Conservation (phyloP, 106 monocot species). For the Dioscorea alata region DNA sequence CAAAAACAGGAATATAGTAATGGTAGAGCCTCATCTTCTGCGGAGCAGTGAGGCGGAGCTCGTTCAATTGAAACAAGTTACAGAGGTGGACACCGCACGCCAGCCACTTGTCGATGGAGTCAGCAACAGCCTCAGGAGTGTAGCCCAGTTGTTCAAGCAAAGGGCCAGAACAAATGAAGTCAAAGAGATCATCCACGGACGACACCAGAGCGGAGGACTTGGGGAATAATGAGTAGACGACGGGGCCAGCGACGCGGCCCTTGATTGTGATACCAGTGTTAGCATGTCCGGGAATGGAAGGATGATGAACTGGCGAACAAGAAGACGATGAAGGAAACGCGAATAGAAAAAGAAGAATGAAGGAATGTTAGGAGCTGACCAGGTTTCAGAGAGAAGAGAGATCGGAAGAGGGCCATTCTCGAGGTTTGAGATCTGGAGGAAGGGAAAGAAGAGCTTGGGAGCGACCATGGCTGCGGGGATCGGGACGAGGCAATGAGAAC, state of each 20-base stretch:
- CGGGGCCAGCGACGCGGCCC: neutral
- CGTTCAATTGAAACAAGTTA: constrained; percentile 59
- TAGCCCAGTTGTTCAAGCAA: constrained; percentile 57
- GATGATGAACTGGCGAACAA: too few species aligned
- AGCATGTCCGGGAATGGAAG: too few species aligned
- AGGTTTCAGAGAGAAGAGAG: too few species aligned
- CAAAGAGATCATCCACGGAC: constrained; percentile 66
- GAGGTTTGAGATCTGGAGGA: too few species aligned
- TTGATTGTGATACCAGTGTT: neutral
- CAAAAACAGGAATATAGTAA: constrained; percentile 81
- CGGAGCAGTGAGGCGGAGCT: constrained; percentile 37
- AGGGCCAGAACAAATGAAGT: constrained; percentile 80
- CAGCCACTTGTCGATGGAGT: constrained; percentile 75
- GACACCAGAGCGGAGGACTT: constrained; percentile 55
- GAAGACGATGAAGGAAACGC: too few species aligned
- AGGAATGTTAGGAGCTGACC: too few species aligned
- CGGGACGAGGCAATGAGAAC: too few species aligned
- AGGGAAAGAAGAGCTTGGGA: too few species aligned
- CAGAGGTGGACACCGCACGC: constrained; percentile 48
- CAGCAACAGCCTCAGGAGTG: constrained; percentile 46
- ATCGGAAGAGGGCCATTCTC: too few species aligned
- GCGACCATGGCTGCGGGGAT: too few species aligned
- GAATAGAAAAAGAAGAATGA: too few species aligned
- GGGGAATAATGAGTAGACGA: neutral
- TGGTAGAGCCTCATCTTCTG: constrained; percentile 89